A percentile compares a stretch with the other conserved stretches of the same genome.
These are phyloP conservation scores for Pseudogymnoascus pannorum DNA, from an alignment of 2,329 filamentous ascomycete genomes.

Conservation along the genomic window DNA sequence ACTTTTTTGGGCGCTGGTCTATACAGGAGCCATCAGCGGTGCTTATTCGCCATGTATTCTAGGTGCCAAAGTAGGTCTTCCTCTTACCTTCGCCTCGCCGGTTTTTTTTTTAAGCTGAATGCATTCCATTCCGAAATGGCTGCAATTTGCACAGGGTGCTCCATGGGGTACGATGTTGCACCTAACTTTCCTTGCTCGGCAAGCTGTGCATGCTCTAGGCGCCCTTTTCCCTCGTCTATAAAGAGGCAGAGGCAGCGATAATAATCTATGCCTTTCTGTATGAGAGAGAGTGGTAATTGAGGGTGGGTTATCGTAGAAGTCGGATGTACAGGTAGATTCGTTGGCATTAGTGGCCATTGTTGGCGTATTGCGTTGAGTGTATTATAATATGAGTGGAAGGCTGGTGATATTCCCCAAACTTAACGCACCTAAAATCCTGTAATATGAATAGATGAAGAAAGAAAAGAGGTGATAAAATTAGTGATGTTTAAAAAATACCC, in stretches of 20 bases:
- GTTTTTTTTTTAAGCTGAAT: not conserved
- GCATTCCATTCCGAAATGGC: constrained; percentile 10
- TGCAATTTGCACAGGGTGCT: constrained; percentile 14
- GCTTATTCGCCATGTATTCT: not conserved
- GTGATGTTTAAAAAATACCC: not conserved
- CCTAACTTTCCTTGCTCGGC: constrained; percentile 14
- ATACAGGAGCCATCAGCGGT: not conserved
- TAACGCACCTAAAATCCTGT: not conserved
- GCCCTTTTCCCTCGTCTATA: constrained; percentile 8
- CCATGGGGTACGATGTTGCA: constrained; percentile 13
- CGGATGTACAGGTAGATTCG: not conserved
- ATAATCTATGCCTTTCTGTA: not conserved
- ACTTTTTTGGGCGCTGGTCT: not conserved
- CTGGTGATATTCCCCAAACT: not conserved
- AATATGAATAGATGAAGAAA: not conserved
- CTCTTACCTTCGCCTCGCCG: not conserved
- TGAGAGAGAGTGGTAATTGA: not conserved
- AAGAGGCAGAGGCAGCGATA: not conserved
- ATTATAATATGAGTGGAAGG: not conserved
- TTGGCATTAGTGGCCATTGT: not conserved
- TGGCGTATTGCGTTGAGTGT: not conserved
- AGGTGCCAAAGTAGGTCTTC: not conserved
- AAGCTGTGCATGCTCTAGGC: constrained; percentile 10
- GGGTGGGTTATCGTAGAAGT: not conserved
- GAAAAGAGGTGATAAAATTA: not conserved